Evolutionary conservation across 192 early-diverging fungal genomes (phyloP), one percentile per base, ranked within the genome.

Genomic region (Haplosporangium gracile): DNA sequence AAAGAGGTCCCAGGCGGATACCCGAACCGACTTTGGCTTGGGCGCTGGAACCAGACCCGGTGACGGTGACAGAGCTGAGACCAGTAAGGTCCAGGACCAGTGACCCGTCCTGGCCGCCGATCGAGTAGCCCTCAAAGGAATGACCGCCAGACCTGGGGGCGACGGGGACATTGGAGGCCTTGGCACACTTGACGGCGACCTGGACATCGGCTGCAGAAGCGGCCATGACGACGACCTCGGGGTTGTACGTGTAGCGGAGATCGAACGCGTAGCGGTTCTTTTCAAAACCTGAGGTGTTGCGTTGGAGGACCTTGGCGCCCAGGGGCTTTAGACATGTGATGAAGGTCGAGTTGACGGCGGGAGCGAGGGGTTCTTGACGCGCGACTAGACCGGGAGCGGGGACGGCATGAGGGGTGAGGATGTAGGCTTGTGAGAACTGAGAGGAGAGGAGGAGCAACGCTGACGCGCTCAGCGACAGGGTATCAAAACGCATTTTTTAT

Each of bases 71-170:
- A 34, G 76, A 72, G 24, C 51, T 78, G 24, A 85, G 51, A 13
- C 43, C 78, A 16, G 88, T 43, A 20, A 92, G 71, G 81, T 93
- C 93, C 26, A 93, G 69, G 8, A 93, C 87, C n/a, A 93, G 36
- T 9, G 88, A 80, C 11, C 87, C 89, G 76, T 90, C 87, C 51
- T 84, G 80, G 38, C 89, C 86, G 72, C 89, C 89, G 4, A 89
- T 88, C 24, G 70, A 78, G 26, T 93, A 89, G 38, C 82, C 89
- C 79, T 93, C 93, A 81, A 90, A 93, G 16, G 91, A 92, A 73
- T 93, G 92, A 20, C 92, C 92, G 36, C 92, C 92, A 29, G 88
- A 89, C 32, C 92, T 76, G n/a, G 86, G 85, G 3, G 83, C 82
- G 38, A 90, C 80, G 26, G 82, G 38, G 22, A 90, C 49, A 47